Base-by-base conservation (phyloP, 192 early-diverging fungal genomes). In the Backusella tuberculispora region DNA sequence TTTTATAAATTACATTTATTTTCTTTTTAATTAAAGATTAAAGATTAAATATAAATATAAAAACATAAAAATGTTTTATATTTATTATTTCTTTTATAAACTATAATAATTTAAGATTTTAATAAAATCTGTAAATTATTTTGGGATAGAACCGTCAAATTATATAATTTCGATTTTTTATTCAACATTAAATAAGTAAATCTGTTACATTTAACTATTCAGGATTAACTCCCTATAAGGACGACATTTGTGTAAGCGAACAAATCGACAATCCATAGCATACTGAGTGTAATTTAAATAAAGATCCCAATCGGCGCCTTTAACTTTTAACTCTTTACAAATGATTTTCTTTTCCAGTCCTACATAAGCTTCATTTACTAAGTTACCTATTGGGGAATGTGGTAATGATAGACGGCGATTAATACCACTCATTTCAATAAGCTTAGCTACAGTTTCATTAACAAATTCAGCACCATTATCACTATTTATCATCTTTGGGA, bases 381-480 rank as follows among this genome's bases (percentile, higher is more conserved):
- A 66, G 29, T 66, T 66, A 42, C 65, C 65, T 29, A 38, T 66
- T 29, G 65, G 65, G 9, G 65, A 38, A n/a, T 66, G 37, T 66
- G 65, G 65, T 17, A 66, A 29, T 14, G 65, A 66, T 6, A 66
- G 65, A n/a, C 14, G 37, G 26, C n/a, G 6, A 14, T 66, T 29
- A 5, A 66, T 38, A 38, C 65, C 40, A 29, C 5, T 66, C 12
- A 38, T 8, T 13, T 38, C 26, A 14, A 38, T 66, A 29, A 66
- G 8, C 12, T 29, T 2, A 37, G 26, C 12, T 26, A 66, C 5
- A 0, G 8, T 17, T 41, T 66, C 37, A 63, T 14, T 19, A 10
- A 19, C 19, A 29, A 63, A 63, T 29, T 63, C 56, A 19, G 19
- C 9, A 26, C 65, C 65, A 42, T 66, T 66, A 29, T 66, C 65